Evolutionary conservation across 495 filamentous ascomycete species (phyloP), one percentile per base, ranked within the genome.

Genomic region (Thermothielavioides terrestris): DNA sequence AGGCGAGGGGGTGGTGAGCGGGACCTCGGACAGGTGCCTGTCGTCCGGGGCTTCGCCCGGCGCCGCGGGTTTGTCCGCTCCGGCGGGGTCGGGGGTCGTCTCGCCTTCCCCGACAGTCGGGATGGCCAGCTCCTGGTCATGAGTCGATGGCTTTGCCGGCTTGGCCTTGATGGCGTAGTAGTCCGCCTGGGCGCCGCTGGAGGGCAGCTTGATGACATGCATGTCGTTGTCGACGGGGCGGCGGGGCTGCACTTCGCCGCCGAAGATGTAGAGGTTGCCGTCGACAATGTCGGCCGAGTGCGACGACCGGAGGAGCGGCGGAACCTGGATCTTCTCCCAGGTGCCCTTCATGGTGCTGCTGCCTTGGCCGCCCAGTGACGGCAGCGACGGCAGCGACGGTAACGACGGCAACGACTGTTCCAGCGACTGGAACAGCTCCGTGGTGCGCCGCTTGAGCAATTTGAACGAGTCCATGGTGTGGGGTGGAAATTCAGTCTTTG

Each of bases 181-280:
- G 57, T 85, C 80, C 12, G 77, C 72, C 15, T 73, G 65, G 8
- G 68, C 69, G 30, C 68, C 63, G 51, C 71, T 74, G 4, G 66
- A 70, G 1, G 80, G 80, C 8, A 89, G 62, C 1, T 74, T 76
- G 38, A 92, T 59, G 28, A 80, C 67, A 58, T 90, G 81, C 60
- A 90, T 77, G 53, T 78, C 75, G 57, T 86, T 86, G 61, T 87
- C 83, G 26, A 79, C 68, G 10, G 81, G 79, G 35, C 76, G 69
- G 49, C 71, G 63, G 28, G 70, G 58, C 23, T 50, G 46, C 23
- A 64, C 62, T 60, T 81, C 76, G 59, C 82, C 82, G 50, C 82
- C 83, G 61, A 85, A 86, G 54, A 85, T 75, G 64, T 85, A 89
- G 14, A 80, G 77, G 37, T 76, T 74, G n/a, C 78, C 74, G 47